A percentile compares a stretch with the other conserved stretches of the same genome.
Evolutionary conservation across 2,329 filamentous ascomycete genomes (phyloP).

Genomic region (Aspergillus caelatus): DNA sequence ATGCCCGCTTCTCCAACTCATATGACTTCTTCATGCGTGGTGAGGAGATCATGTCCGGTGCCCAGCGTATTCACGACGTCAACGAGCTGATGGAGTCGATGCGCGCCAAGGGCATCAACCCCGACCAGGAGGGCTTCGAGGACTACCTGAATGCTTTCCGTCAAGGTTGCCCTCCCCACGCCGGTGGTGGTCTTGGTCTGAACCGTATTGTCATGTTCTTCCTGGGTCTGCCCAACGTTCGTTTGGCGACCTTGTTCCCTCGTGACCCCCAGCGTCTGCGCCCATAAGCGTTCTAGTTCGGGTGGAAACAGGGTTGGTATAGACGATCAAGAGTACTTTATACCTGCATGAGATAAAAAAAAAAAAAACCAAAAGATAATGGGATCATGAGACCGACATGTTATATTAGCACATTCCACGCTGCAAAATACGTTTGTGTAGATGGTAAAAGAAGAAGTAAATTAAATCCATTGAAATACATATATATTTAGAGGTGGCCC

Average conservation of each 20-base stretch:
- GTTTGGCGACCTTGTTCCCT: constrained; percentile 65
- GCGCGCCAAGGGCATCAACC: constrained; percentile 62
- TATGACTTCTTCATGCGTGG: constrained; percentile 74
- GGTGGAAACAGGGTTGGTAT: background rate
- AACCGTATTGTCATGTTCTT: constrained; percentile 70
- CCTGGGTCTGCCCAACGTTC: constrained; percentile 65
- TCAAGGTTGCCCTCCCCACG: constrained; percentile 67
- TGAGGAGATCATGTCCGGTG: constrained; percentile 69
- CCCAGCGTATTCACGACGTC: constrained; percentile 68
- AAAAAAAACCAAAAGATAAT: constrained; percentile 21
- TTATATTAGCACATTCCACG: background rate
- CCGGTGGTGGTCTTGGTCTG: constrained; percentile 66
- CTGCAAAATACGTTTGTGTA: background rate
- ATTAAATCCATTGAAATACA: background rate
- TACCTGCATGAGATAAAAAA: constrained; percentile 12
- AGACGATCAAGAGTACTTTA: background rate
- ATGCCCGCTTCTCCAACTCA: constrained; percentile 67
- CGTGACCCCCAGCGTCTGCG: constrained; percentile 62
- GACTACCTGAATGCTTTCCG: constrained; percentile 67
- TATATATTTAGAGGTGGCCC: constrained; percentile 20
- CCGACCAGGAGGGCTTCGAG: constrained; percentile 60
- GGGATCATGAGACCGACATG: constrained; percentile 18
- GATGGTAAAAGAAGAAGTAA: background rate
- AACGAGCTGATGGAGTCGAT: constrained; percentile 61
- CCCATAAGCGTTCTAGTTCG: constrained; percentile 29